Base-by-base conservation (phyloP, 345 rosid species). In the Hibiscus trionum region DNA sequence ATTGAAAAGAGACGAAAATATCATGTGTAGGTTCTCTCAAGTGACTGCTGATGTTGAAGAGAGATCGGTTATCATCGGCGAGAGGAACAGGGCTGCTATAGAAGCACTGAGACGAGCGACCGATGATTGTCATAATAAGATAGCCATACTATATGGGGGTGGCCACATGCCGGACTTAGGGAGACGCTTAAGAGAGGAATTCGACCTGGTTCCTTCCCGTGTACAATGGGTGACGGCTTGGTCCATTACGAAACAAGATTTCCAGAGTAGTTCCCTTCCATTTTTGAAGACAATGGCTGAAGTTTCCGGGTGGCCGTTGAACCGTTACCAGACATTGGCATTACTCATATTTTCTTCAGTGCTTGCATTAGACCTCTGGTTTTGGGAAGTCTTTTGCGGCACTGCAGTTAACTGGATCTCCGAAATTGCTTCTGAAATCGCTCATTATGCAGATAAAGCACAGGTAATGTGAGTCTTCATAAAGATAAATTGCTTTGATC, bases 141-240 rank as follows among this genome's bases (percentile, higher is more conserved):
- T 91, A 15, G 99, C 96, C 2, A 79, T 95, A 69, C 84, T 95
- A 2, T 95, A 90, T 3, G 99, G 99, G 0, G 97, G 97, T n/a
- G 97, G 97, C 61, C 99, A 95, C 90, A 91, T 95, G 97, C 97
- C 96, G 1, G 99, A 95, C 82, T 46, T 95, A 66, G 97, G 93
- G 60, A 88, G 97, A 82, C 83, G 93, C 26, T 73, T 91, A 49
- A 69, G 85, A 69, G 96, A 91, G 65, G 97, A 95, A 55, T 89
- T 89, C 2, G 88, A 88, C 69, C 84, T 95, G 29, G 72, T 85
- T 69, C 97, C 97, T 8, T 85, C 82, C 0, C 77, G 39, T 35
- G 96, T 72, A 27, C 67, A 80, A 77, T 95, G 99, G 99, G 65
- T 92, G 73, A 91, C 92, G 19, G 94, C 99, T 21, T 95, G 99